A percentile compares a stretch with the other conserved stretches of the same genome.
Conservation (phyloP, 23 red algal species). For the Pyropia haitanensis region DNA sequence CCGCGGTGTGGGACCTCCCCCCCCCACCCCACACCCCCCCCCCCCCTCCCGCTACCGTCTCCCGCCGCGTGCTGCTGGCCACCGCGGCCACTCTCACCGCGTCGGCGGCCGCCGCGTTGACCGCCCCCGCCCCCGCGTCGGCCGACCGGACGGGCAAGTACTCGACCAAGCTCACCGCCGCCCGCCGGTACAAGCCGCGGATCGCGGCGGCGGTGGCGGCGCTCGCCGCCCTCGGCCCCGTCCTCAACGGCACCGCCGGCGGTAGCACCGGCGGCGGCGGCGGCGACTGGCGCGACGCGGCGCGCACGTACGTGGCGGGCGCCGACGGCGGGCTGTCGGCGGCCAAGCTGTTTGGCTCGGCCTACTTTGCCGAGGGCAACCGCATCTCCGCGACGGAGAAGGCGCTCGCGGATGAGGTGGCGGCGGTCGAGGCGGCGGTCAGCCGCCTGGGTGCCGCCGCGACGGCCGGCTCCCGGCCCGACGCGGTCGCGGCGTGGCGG, state of each 20-base stretch:
- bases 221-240: background rate
- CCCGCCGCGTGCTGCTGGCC: no score
- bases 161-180: constrained; percentile 68
- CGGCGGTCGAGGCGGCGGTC: background rate
- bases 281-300: background rate
- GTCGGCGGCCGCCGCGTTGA: background rate
- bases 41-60: no score
- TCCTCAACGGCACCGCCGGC: constrained; percentile 1
- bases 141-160: constrained; percentile 66
- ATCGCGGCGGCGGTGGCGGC: constrained; percentile 14
- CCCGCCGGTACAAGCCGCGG: constrained; percentile 51
- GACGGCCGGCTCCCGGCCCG: no score
- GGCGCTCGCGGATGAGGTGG: constrained; percentile 1
- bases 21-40: no score
- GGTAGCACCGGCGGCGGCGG: background rate
- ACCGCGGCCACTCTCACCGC: no score
- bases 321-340: constrained; percentile 21
- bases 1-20: no score
- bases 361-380: constrained; percentile 58
- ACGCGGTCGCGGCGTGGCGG: no score
- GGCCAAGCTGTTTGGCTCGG: constrained; percentile 27
- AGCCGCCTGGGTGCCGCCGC: background rate
- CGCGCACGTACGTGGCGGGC: background rate
- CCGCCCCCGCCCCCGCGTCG: constrained; percentile 4
- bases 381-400: constrained; percentile 26